Evolutionary conservation across 2,329 filamentous ascomycete genomes (phyloP), one percentile per base, ranked within the genome.

Genomic region (Alternaria sp.): DNA sequence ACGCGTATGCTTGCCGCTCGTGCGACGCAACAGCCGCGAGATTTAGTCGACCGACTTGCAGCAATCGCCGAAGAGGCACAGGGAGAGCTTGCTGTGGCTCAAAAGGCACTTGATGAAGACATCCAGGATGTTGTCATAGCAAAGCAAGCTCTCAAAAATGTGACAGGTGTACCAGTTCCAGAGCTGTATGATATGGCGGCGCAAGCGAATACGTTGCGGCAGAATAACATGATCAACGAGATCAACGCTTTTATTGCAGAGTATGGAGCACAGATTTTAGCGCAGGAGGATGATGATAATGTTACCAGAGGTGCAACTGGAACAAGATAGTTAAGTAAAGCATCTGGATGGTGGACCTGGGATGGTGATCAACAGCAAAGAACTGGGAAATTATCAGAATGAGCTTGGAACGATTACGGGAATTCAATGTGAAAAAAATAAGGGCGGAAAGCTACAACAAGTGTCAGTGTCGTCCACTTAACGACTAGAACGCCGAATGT

Each of bases 341-440:
- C 0, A 36, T 1, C 14, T 5, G 4, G 29, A 34, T 17, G 29
- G 5, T 2, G 2, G 21, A 10, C 7, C 2, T 4, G 10, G 11
- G 8, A 2, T 24, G 6, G 13, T 21, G 8, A 34, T 23, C 6
- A 17, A 11, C 5, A 14, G 1, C 11, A 5, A 0, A 11, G 3
- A 39, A 7, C 14, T 2, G 3, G 37, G 37, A 23, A 1, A 39
- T 5, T 1, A 28, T 17, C 2, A 17, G 17, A 1, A 5, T 28
- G 26, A 17, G 17, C 17, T 17, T 28, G 2, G 26, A 28, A 8
- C 8, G 26, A 28, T 28, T 28, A 28, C 26, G 5, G 8, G 8
- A 5, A 5, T 28, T 6, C 3, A 5, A 8, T 28, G 8, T 8
- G 26, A 28, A 28, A 8, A 8, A 2, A 28, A 28, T 28, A 28